A percentile compares a stretch with the other conserved stretches of the same genome.
phyloP scores from a whole-genome alignment of 371 early-diverging fungal genomes.

The Mucor mucedo region DNA sequence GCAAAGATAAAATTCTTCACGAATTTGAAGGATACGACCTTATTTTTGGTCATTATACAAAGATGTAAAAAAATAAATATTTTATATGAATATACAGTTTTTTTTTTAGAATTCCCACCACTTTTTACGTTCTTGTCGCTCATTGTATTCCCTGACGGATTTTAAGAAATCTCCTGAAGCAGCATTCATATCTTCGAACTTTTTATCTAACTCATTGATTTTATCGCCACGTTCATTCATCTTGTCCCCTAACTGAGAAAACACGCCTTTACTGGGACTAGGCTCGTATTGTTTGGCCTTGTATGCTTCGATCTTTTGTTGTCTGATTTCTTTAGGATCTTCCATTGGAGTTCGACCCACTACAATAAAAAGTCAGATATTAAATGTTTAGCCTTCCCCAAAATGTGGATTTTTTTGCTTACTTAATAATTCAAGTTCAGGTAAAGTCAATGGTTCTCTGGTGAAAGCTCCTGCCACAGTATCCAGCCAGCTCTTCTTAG shows the following conservation, averaged over 20 bases:
- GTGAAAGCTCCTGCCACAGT: constrained; percentile 52
- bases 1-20: constrained; percentile 76
- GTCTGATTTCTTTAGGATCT: constrained; percentile 19
- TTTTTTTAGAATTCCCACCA: constrained; percentile 56
- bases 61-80: constrained; percentile 22
- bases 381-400: too few relatives aligned
- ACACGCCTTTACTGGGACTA: constrained; percentile 35
- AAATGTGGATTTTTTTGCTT: constrained; percentile 18
- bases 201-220: constrained; percentile 52
- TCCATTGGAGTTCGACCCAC: constrained; percentile 31
- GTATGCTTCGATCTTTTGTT: constrained; percentile 24
- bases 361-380: background rate
- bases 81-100: background rate
- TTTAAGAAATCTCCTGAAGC: constrained; percentile 60
- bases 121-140: constrained; percentile 59
- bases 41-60: constrained; percentile 71
- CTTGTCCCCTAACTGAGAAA: constrained; percentile 52
- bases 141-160: constrained; percentile 60
- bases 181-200: constrained; percentile 57
- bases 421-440: constrained; percentile 58
- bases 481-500: constrained; percentile 50
- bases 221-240: constrained; percentile 64
- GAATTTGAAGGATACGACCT: constrained; percentile 84
- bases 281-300: constrained; percentile 19
- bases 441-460: constrained; percentile 48